Evolutionary conservation across 1,139 yeast species (phyloP).

Genomic region (Lipomyces yarrowii): DNA sequence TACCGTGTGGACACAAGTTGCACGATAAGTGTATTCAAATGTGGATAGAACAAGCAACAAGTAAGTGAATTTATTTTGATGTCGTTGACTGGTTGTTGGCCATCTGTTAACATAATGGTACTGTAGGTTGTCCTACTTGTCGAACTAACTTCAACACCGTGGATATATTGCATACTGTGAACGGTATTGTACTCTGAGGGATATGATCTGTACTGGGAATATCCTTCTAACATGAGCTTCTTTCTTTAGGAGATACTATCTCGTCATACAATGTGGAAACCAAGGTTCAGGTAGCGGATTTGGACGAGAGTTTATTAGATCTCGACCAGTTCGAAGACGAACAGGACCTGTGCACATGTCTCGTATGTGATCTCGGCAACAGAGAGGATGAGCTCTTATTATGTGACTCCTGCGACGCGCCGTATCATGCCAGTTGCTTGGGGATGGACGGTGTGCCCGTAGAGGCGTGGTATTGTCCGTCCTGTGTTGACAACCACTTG

Average conservation of each 20-base stretch:
- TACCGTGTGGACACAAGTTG: constrained; percentile 49
- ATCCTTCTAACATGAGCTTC: constrained; percentile 23
- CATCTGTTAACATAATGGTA: neutral
- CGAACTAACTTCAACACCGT: constrained; percentile 43
- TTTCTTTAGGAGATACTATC: constrained; percentile 30
- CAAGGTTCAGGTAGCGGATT: constrained; percentile 24
- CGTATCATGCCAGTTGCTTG: constrained; percentile 41
- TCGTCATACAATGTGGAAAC: constrained; percentile 32
- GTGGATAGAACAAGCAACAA: constrained; percentile 57
- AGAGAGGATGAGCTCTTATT: constrained; percentile 39
- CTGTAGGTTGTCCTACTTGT: constrained; percentile 54
- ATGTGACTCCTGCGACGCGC: constrained; percentile 42
- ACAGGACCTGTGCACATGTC: constrained; percentile 34
- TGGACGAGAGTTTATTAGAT: constrained; percentile 25
- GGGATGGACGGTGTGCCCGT: constrained; percentile 40
- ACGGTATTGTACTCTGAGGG: constrained; percentile 8
- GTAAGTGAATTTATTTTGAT: constrained; percentile 36
- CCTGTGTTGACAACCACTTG: constrained; percentile 35
- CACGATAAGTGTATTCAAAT: constrained; percentile 53
- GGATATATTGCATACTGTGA: constrained; percentile 20
- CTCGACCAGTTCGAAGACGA: constrained; percentile 25
- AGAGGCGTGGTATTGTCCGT: constrained; percentile 42
- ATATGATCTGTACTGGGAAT: neutral
- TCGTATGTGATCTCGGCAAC: constrained; percentile 40
- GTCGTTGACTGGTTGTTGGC: constrained; percentile 7